Percentiles rank a stretch among this genome's conserved stretches.
phyloP scores from a whole-genome alignment of 2,329 filamentous ascomycete genomes.

The Cladobotryum protrusum region DNA sequence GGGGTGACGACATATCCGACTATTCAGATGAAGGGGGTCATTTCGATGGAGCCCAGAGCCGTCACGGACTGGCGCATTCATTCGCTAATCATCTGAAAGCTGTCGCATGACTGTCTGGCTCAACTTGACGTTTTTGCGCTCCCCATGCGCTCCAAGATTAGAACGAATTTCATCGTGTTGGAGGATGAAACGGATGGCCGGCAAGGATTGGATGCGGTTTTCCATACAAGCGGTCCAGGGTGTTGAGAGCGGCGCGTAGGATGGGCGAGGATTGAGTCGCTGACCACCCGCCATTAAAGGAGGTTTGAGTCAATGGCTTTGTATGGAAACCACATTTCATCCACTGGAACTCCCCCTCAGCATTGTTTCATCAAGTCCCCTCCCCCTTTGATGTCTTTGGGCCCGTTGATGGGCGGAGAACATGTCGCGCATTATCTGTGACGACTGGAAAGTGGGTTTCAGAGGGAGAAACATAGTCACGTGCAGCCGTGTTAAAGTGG shows the following conservation, averaged over 20 bases:
- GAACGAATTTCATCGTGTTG: neutral
- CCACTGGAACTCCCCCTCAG: too few species aligned
- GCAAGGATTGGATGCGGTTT: neutral
- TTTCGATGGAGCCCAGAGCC: too few species aligned
- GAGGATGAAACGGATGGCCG: neutral
- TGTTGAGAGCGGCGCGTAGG: neutral
- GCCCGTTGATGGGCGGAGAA: constrained; percentile 2
- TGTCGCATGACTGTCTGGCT: neutral
- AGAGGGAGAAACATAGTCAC: constrained; percentile 4
- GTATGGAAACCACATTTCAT: too few species aligned
- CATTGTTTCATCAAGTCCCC: too few species aligned
- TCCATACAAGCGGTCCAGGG: neutral
- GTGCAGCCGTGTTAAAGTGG: constrained; percentile 10
- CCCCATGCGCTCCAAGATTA: neutral
- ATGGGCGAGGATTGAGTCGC: neutral
- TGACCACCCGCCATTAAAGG: neutral
- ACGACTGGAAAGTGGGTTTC: neutral
- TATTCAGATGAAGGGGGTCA: too few species aligned
- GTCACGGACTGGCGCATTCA: neutral
- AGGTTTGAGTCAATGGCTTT: neutral
- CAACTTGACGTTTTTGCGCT: neutral
- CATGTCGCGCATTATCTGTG: neutral
- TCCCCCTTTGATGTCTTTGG: neutral
- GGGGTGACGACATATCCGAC: neutral
- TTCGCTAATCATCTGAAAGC: neutral